These are phyloP conservation scores for Eimeria sp. DNA, from an alignment of 169 alveolate species.

Conservation along the genomic window DNA sequence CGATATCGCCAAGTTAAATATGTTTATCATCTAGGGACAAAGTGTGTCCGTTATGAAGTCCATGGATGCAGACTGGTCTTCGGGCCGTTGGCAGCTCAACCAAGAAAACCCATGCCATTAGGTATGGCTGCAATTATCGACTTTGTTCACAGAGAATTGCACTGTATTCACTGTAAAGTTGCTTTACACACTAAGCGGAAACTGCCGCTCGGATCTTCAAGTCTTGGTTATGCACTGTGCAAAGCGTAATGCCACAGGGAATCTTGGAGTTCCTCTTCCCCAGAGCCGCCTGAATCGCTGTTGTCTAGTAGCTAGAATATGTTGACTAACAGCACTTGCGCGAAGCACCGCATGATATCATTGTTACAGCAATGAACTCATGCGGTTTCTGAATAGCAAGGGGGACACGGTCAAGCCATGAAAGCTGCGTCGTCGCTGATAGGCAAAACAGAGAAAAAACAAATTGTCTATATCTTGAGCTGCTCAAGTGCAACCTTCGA, in stretches of 20 bases:
- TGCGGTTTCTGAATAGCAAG: neutral
- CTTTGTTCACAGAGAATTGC: neutral
- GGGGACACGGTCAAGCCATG: neutral
- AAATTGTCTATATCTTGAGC: neutral
- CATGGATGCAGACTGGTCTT: neutral
- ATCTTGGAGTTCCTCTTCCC: neutral
- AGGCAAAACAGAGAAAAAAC: neutral
- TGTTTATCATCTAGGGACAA: neutral
- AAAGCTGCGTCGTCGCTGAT: neutral
- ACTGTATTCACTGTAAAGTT: neutral
- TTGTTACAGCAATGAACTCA: neutral
- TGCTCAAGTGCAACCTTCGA: constrained; percentile 42
- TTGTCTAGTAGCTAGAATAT: neutral
- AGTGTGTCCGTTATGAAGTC: neutral
- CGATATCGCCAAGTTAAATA: neutral
- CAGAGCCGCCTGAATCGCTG: neutral
- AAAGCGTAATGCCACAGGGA: neutral
- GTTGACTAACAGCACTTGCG: neutral
- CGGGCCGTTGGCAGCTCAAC: neutral
- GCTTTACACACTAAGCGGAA: neutral
- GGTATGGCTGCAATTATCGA: neutral
- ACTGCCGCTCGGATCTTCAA: constrained; percentile 6
- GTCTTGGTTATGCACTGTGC: neutral
- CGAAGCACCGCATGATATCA: neutral
- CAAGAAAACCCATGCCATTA: neutral